These are phyloP conservation scores for Cruciata laevipes DNA, from an alignment of 257 asterid genomes.

Conservation along the genomic window DNA sequence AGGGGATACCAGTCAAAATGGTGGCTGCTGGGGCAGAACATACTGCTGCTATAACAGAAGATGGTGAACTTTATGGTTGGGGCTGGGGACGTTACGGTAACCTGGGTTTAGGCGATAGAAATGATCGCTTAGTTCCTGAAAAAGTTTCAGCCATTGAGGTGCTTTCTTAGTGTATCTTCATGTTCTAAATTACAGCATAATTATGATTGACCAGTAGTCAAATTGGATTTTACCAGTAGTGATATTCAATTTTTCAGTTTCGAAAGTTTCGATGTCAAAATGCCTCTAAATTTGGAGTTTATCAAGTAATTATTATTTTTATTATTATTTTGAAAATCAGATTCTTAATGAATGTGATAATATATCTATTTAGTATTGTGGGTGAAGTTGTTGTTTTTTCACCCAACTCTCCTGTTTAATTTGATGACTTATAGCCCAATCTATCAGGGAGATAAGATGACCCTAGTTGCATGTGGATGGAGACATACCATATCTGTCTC, in stretches of 20 bases:
- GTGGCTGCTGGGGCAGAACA: conserved; percentile 99
- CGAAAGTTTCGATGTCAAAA: background rate
- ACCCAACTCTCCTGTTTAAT: background rate
- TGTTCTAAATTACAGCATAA: background rate
- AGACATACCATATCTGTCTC: conserved; percentile 91
- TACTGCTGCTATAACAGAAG: conserved; percentile 97
- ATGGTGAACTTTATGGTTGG: conserved; percentile 96
- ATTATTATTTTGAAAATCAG: background rate
- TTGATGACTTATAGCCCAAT: background rate
- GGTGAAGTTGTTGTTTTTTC: background rate
- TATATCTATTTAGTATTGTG: background rate
- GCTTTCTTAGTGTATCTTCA: conserved; percentile 22
- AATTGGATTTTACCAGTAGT: background rate
- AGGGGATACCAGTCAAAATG: conserved; percentile 85
- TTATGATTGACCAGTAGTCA: too few relatives aligned
- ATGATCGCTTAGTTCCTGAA: conserved; percentile 72
- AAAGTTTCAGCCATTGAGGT: conserved; percentile 74
- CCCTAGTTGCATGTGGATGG: conserved; percentile 95
- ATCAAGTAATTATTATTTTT: background rate
- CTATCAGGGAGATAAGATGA: conserved; percentile 68
- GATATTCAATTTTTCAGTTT: background rate
- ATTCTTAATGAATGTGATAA: background rate
- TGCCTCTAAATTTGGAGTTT: background rate
- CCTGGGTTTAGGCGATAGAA: conserved; percentile 90
- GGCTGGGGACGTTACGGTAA: conserved; percentile 99